phyloP scores from a whole-genome alignment of 257 asterid species.

The Ilex aquifolium region DNA sequence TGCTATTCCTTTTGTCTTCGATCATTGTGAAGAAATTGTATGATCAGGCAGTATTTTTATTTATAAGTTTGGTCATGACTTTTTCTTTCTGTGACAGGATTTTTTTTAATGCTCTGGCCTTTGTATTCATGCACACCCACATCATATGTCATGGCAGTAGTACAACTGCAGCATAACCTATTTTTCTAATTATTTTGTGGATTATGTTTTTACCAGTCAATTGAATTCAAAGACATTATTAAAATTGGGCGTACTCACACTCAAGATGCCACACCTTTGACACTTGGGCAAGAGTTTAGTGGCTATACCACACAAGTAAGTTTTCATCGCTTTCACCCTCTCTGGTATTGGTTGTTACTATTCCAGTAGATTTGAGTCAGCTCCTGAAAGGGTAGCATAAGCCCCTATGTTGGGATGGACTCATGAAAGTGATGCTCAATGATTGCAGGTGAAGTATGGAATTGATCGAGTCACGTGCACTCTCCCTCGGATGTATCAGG shows the following conservation, averaged over 20 bases:
- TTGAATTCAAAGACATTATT: conserved; percentile 81
- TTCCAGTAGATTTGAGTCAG: conserved; percentile 10
- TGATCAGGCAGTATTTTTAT: background rate
- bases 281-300: conserved; percentile 98
- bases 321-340: conserved; percentile 10
- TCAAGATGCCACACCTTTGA: conserved; percentile 98
- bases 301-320: conserved; percentile 97
- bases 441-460: conserved; percentile 80
- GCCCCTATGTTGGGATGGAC: background rate
- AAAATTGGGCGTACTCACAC: conserved; percentile 99
- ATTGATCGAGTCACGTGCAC: conserved; percentile 75
- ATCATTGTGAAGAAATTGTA: background rate
- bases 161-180: background rate
- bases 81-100: background rate
- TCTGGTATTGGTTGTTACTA: conserved; percentile 1
- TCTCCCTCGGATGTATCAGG: conserved; percentile 96
- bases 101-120: no score
- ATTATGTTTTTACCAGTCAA: conserved; percentile 39
- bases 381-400: conserved; percentile 7
- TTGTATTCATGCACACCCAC: background rate
- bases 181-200: background rate
- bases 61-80: background rate
- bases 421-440: conserved; percentile 7
- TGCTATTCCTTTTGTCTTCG: background rate
- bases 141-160: background rate